Percentiles rank a stretch among this genome's conserved stretches.
These are phyloP conservation scores for Podospora tetraspora DNA, from an alignment of 495 filamentous ascomycete species.

Conservation along the genomic window DNA sequence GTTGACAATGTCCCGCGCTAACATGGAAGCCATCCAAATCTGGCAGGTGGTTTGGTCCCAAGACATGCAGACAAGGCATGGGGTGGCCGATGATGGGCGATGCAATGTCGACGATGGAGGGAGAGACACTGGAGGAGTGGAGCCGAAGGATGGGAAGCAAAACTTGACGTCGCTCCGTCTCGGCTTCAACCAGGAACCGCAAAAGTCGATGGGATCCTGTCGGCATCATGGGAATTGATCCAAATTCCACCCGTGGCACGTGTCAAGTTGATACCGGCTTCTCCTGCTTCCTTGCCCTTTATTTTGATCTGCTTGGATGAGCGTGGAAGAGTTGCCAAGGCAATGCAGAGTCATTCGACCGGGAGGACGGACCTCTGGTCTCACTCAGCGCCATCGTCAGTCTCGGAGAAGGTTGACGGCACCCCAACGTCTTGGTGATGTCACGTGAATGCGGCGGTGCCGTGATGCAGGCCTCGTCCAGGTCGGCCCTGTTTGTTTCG, in stretches of 20 bases:
- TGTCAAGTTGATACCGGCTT: too few relatives aligned
- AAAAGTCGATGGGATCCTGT: not conserved
- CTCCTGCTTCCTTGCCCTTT: too few relatives aligned
- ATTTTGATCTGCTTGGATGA: too few relatives aligned
- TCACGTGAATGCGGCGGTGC: not conserved
- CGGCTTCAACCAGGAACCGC: not conserved
- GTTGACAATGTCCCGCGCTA: not conserved
- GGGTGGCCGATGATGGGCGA: too few relatives aligned
- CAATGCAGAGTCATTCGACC: too few relatives aligned
- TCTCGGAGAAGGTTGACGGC: not conserved
- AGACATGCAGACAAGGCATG: not conserved
- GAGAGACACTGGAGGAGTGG: not conserved
- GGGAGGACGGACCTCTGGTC: too few relatives aligned
- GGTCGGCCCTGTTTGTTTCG: not conserved
- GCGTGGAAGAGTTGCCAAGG: too few relatives aligned
- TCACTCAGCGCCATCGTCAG: not conserved
- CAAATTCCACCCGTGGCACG: not conserved
- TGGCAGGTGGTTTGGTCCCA: not conserved
- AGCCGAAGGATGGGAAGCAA: not conserved
- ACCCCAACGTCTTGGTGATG: not conserved
- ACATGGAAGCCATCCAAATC: not conserved
- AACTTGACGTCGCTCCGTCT: not conserved
- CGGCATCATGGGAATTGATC: not conserved
- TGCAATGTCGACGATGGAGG: too few relatives aligned
- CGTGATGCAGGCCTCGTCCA: not conserved